phyloP scores from a whole-genome alignment of 2,329 filamentous ascomycete species.

The Colletotrichum truncatum region DNA sequence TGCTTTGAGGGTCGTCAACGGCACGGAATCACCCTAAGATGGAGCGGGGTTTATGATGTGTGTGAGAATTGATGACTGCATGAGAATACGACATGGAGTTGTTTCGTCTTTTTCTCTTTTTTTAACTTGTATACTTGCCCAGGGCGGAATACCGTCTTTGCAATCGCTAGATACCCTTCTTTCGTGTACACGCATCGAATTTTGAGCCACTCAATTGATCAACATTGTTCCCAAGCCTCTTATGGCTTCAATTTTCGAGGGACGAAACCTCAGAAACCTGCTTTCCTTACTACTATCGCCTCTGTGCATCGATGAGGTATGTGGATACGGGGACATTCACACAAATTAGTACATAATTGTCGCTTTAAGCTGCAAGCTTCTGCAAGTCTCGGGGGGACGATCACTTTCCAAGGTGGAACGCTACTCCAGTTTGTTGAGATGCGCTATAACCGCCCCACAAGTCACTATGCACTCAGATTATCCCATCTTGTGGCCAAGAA shows the following conservation, averaged over 20 bases:
- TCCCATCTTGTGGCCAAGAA: background rate
- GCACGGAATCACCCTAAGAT: constrained; percentile 44
- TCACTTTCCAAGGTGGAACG: no score
- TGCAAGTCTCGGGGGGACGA: no score
- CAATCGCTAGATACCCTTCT: constrained; percentile 29
- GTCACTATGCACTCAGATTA: no score
- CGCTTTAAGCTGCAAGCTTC: no score
- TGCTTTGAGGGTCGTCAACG: constrained; percentile 75
- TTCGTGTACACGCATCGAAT: constrained; percentile 1
- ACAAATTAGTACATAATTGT: no score
- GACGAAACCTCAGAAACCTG: no score
- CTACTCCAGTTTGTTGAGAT: background rate
- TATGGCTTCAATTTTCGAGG: no score
- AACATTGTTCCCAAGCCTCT: no score
- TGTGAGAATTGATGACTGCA: background rate
- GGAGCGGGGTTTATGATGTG: background rate
- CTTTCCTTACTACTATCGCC: no score
- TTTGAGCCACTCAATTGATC: no score
- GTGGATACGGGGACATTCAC: no score
- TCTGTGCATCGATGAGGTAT: no score
- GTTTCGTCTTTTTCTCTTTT: background rate
- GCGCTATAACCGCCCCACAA: background rate
- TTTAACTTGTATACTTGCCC: background rate
- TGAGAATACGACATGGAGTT: constrained; percentile 21
- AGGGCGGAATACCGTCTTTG: background rate